Percentiles rank a stretch among this genome's conserved stretches.
Conservation (phyloP, 768 basidiomycete species). For the Termitomyces sp. region DNA sequence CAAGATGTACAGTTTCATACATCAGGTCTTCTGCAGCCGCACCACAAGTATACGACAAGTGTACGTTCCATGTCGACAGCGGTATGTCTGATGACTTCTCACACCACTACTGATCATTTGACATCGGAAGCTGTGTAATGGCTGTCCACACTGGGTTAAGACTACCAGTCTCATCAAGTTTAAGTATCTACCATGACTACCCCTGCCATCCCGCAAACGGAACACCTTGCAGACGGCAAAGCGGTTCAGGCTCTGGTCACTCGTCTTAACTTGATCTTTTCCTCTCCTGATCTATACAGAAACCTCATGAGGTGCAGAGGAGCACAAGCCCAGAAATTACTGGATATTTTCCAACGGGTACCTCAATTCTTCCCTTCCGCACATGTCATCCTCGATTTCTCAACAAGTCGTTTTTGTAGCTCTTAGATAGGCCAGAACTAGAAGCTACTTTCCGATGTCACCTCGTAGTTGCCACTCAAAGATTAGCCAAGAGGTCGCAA, state of each 20-base stretch:
- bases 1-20: neutral
- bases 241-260: no score
- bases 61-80: neutral
- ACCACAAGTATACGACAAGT: neutral
- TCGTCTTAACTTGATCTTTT: no score
- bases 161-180: neutral
- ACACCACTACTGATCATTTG: neutral
- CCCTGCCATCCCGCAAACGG: neutral
- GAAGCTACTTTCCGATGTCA: no score
- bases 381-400: no score
- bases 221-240: neutral
- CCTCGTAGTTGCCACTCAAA: no score
- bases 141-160: neutral
- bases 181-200: neutral
- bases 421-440: no score
- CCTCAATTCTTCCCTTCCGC: no score
- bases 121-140: no score
- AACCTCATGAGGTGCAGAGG: neutral
- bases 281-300: neutral
- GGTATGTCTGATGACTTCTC: neutral
- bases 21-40: neutral
- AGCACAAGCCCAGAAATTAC: no score
- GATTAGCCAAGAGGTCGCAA: no score
- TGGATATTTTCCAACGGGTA: no score
- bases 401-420: no score